phyloP scores from a whole-genome alignment of 257 asterid genomes.

The Solanum etuberosum region DNA sequence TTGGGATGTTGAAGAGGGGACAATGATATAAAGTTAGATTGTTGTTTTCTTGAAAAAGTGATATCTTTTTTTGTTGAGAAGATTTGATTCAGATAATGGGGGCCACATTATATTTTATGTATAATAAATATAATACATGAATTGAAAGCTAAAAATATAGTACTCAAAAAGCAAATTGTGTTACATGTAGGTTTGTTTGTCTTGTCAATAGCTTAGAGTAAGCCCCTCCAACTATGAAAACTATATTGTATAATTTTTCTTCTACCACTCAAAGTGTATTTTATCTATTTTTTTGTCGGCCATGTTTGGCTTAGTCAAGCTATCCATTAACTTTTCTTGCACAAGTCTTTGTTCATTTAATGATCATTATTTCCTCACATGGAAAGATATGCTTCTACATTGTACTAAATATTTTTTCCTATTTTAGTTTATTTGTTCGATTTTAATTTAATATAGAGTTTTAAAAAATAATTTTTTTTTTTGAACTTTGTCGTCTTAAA shows the following conservation, averaged over 20 bases:
- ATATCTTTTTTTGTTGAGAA: background rate
- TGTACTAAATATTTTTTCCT: background rate
- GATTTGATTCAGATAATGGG: background rate
- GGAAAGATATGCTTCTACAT: background rate
- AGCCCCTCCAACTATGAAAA: background rate
- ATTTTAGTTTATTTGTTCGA: no score
- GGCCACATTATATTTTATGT: background rate
- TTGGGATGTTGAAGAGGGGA: background rate
- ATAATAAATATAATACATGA: background rate
- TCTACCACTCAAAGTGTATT: constrained; percentile 1
- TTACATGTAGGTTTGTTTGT: background rate
- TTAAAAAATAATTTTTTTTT: no score
- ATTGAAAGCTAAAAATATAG: background rate
- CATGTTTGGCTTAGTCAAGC: constrained; percentile 22
- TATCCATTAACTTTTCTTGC: constrained; percentile 9
- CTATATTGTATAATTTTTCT: background rate
- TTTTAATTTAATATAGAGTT: no score
- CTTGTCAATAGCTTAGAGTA: background rate
- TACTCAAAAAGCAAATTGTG: background rate
- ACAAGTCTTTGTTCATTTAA: constrained; percentile 8
- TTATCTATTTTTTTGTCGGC: constrained; percentile 8
- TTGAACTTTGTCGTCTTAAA: rapidly evolving
- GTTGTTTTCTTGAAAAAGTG: background rate
- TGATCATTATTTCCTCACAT: constrained; percentile 5
- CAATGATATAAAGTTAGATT: background rate